These are phyloP conservation scores for Pezicula neosporulosa DNA, from an alignment of 2,329 filamentous ascomycete genomes.

Conservation along the genomic window DNA sequence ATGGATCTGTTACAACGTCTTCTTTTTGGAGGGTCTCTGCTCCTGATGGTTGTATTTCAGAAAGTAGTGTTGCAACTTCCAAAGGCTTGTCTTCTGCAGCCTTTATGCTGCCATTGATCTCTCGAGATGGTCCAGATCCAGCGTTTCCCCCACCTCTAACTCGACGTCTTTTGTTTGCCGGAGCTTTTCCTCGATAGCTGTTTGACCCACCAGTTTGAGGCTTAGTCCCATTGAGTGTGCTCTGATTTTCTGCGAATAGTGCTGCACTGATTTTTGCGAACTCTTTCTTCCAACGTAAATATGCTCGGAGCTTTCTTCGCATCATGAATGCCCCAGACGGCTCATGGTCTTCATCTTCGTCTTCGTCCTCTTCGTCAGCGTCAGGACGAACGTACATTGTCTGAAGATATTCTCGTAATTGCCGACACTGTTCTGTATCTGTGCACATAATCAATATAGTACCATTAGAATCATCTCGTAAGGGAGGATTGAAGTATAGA, in stretches of 20 bases:
- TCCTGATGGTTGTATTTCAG: constrained; percentile 78
- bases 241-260: constrained; percentile 77
- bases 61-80: constrained; percentile 79
- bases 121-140: constrained; percentile 55
- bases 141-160: constrained; percentile 72
- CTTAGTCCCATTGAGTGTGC: constrained; percentile 64
- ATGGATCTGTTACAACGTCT: constrained; percentile 71
- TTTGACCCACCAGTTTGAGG: constrained; percentile 43
- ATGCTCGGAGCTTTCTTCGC: constrained; percentile 80
- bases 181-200: constrained; percentile 54
- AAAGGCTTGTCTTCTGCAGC: constrained; percentile 78
- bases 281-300: constrained; percentile 86
- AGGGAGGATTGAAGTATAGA: constrained; percentile 74
- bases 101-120: constrained; percentile 70
- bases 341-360: constrained; percentile 45
- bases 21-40: constrained; percentile 72
- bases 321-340: constrained; percentile 85
- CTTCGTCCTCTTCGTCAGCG: constrained; percentile 32
- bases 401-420: constrained; percentile 87
- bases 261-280: constrained; percentile 81
- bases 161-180: constrained; percentile 81
- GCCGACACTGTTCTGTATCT: constrained; percentile 79
- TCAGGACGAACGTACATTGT: constrained; percentile 74
- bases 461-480: constrained; percentile 83
- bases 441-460: constrained; percentile 95